Conservation (phyloP, 2,329 filamentous ascomycete genomes). For the Alternaria atra region DNA sequence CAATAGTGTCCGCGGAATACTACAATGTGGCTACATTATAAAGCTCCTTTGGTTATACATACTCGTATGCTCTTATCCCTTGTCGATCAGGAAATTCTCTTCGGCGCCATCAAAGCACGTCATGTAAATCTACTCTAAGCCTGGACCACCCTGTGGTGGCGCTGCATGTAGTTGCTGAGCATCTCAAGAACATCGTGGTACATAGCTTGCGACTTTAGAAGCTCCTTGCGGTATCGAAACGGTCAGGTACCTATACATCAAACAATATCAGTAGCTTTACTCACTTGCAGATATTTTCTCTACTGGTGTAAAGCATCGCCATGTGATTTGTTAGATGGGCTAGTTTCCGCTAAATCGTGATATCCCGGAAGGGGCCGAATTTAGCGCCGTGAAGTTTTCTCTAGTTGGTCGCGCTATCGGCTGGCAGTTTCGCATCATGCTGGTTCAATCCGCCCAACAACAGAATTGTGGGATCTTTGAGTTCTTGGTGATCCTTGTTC, state of each 20-base stretch:
- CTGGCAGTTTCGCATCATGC: not conserved
- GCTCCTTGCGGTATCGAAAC: not conserved
- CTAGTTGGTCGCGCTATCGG: not conserved
- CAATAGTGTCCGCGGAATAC: not conserved
- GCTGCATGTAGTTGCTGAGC: not conserved
- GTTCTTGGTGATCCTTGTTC: not conserved
- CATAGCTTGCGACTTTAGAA: not conserved
- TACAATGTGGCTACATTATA: slow-evolving; percentile 13
- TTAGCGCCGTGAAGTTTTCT: not conserved
- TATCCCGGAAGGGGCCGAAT: not conserved
- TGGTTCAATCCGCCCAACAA: not conserved
- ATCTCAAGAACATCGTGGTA: not conserved
- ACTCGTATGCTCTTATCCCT: not conserved
- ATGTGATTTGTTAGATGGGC: not conserved
- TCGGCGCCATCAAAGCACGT: slow-evolving; percentile 28
- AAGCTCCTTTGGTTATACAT: not conserved
- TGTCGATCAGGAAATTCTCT: slow-evolving; percentile 20
- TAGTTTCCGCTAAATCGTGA: not conserved
- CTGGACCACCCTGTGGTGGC: slow-evolving; percentile 19
- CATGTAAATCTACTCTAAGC: slow-evolving; percentile 21
- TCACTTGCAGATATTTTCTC: not conserved
- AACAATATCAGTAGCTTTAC: not conserved
- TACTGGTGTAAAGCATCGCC: not conserved
- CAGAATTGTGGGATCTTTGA: not conserved
- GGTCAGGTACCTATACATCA: not conserved